Conservation (phyloP, 2,329 filamentous ascomycete genomes). For the Cladosporium sphaerospermum region DNA sequence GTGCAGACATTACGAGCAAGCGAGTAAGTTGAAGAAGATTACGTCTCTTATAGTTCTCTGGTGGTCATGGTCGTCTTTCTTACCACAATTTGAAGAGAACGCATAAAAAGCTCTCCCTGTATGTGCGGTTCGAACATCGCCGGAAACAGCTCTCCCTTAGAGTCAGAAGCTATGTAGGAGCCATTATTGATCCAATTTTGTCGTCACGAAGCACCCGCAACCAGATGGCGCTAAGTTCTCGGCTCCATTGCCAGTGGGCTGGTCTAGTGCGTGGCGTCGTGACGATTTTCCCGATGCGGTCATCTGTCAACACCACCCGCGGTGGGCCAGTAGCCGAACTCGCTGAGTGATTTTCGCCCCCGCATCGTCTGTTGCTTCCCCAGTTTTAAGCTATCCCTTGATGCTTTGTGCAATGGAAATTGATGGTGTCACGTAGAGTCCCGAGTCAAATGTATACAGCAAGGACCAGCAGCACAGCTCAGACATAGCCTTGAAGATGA, state of each 20-base stretch:
- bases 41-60: slow-evolving; percentile 1
- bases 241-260: not conserved
- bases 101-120: not conserved
- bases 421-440: not conserved
- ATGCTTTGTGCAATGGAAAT: not conserved
- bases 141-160: not conserved
- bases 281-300: slow-evolving; percentile 2
- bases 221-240: not conserved
- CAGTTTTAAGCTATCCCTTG: not conserved
- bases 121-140: not conserved
- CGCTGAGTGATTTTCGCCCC: not conserved
- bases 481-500: not conserved
- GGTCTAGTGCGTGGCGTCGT: not conserved
- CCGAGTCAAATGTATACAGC: slow-evolving; percentile 1
- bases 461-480: slow-evolving; percentile 1
- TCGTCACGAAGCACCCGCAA: not conserved
- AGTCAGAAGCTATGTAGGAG: not conserved
- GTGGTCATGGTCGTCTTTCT: not conserved
- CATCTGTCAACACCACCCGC: not conserved
- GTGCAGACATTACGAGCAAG: not conserved
- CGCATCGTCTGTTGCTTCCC: not conserved
- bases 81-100: not conserved
- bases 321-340: not conserved
- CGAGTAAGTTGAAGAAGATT: not conserved
- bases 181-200: not conserved